These are phyloP conservation scores for Rhizomucor pusillus DNA, from an alignment of 371 early-diverging fungal genomes.

Conservation along the genomic window DNA sequence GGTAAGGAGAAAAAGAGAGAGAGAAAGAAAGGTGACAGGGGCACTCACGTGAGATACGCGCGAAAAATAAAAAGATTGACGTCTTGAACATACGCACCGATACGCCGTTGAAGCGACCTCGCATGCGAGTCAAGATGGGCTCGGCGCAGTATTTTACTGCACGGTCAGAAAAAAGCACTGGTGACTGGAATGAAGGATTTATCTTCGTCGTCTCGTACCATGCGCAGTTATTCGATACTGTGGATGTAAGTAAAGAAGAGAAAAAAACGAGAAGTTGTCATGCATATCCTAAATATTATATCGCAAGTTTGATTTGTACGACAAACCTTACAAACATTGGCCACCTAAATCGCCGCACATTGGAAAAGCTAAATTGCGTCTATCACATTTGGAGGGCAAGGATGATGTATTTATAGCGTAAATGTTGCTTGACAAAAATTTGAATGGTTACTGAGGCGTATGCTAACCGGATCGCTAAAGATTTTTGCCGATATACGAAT, in stretches of 20 bases:
- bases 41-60: background rate
- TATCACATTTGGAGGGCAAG: slow-evolving; percentile 30
- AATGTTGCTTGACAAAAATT: background rate
- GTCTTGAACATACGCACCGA: slow-evolving; percentile 44
- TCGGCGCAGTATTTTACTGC: slow-evolving; percentile 42
- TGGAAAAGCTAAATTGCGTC: slow-evolving; percentile 45
- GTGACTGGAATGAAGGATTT: slow-evolving; percentile 52
- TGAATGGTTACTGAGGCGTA: background rate
- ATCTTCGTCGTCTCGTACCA: slow-evolving; percentile 41
- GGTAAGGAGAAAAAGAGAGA: slow-evolving; percentile 12
- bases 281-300: background rate
- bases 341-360: slow-evolving; percentile 34
- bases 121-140: slow-evolving; percentile 46
- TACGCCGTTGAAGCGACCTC: slow-evolving; percentile 27
- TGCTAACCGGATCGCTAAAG: slow-evolving; percentile 13
- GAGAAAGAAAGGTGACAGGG: background rate
- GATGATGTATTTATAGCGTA: slow-evolving; percentile 45
- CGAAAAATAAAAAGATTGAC: slow-evolving; percentile 40
- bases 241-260: slow-evolving; percentile 27
- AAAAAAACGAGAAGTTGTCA: background rate
- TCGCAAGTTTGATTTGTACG: slow-evolving; percentile 28
- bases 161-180: slow-evolving; percentile 27
- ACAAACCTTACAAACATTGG: slow-evolving; percentile 36
- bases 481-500: slow-evolving; percentile 48
- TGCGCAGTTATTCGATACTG: slow-evolving; percentile 43